Percentiles rank a stretch among this genome's conserved stretches.
Conservation (phyloP, 2,329 filamentous ascomycete species). For the Colletotrichum coccodes region DNA sequence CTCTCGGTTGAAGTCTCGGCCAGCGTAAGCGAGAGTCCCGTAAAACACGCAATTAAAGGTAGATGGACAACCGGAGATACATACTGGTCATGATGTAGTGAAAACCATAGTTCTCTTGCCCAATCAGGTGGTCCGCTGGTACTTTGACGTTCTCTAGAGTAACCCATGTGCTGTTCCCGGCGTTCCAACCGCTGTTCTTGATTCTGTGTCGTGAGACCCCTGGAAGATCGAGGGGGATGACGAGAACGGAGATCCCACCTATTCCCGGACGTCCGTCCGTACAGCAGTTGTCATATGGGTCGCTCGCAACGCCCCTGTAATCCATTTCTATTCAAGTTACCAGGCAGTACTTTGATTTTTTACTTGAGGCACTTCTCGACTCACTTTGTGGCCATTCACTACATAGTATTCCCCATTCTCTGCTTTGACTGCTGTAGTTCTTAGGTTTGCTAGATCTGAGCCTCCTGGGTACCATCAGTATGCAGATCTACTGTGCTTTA, state of each 20-base stretch:
- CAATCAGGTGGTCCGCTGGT: conserved; percentile 62
- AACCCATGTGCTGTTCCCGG: conserved; percentile 68
- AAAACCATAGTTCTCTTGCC: conserved; percentile 65
- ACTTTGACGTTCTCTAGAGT: conserved; percentile 68
- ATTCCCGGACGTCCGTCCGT: conserved; percentile 65
- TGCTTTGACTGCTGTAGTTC: conserved; percentile 63
- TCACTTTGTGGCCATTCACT: conserved; percentile 65
- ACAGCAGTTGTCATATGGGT: conserved; percentile 71
- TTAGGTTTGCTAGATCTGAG: conserved; percentile 65
- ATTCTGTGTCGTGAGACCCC: conserved; percentile 65
- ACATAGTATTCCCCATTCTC: conserved; percentile 62
- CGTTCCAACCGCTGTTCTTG: conserved; percentile 68
- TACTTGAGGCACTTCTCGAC: background rate
- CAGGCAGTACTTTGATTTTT: background rate
- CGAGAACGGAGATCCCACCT: conserved; percentile 64
- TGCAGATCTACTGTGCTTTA: fast-evolving
- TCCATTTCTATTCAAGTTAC: conserved; percentile 66
- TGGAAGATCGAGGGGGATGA: conserved; percentile 60
- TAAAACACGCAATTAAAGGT: background rate
- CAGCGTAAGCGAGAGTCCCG: background rate
- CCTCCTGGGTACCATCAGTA: background rate
- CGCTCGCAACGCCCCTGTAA: conserved; percentile 69
- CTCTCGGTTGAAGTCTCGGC: conserved; percentile 66
- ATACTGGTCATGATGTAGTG: conserved; percentile 61
- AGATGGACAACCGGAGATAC: background rate